These are phyloP conservation scores for Cubamyces sp. DNA, from an alignment of 768 basidiomycete species.

Conservation along the genomic window DNA sequence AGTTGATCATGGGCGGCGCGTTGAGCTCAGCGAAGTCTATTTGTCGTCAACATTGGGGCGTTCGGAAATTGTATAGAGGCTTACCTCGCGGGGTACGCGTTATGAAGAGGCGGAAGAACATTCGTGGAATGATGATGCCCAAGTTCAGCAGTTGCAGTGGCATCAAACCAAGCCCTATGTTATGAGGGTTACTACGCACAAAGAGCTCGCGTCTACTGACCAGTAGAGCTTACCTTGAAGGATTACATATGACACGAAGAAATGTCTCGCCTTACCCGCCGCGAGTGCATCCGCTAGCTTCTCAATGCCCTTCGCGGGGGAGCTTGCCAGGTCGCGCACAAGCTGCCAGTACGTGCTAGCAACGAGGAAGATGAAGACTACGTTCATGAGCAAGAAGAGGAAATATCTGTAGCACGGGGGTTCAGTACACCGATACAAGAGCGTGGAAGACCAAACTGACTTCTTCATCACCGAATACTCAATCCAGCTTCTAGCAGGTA, in stretches of 20 bases:
- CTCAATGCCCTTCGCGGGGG: slow-evolving; percentile 92
- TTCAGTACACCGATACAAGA: slow-evolving; percentile 5
- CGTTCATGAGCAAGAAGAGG: slow-evolving; percentile 88
- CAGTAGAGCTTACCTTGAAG: slow-evolving; percentile 61
- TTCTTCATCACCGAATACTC: slow-evolving; percentile 93
- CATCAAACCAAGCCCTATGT: slow-evolving; percentile 86
- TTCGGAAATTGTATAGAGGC: neutral
- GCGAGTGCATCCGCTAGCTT: slow-evolving; percentile 86
- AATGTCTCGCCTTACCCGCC: slow-evolving; percentile 77
- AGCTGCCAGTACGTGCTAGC: slow-evolving; percentile 93
- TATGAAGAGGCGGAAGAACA: slow-evolving; percentile 72
- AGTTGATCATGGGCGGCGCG: slow-evolving; percentile 97
- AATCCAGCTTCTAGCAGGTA: slow-evolving; percentile 87
- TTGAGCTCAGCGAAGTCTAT: slow-evolving; percentile 95
- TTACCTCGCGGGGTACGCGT: slow-evolving; percentile 91
- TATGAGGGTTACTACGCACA: slow-evolving; percentile 11
- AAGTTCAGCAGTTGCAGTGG: slow-evolving; percentile 93
- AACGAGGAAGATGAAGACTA: slow-evolving; percentile 92
- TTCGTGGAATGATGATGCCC: slow-evolving; percentile 81
- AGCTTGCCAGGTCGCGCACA: slow-evolving; percentile 88
- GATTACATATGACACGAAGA: slow-evolving; percentile 84
- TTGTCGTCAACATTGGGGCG: slow-evolving; percentile 2
- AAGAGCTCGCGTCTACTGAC: neutral
- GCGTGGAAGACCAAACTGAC: slow-evolving; percentile 46
- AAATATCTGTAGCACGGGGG: slow-evolving; percentile 68